Evolutionary conservation across 805 yeast genomes (phyloP), one percentile per base, ranked within the genome.

Genomic region (Nakazawaea molendinolei): DNA sequence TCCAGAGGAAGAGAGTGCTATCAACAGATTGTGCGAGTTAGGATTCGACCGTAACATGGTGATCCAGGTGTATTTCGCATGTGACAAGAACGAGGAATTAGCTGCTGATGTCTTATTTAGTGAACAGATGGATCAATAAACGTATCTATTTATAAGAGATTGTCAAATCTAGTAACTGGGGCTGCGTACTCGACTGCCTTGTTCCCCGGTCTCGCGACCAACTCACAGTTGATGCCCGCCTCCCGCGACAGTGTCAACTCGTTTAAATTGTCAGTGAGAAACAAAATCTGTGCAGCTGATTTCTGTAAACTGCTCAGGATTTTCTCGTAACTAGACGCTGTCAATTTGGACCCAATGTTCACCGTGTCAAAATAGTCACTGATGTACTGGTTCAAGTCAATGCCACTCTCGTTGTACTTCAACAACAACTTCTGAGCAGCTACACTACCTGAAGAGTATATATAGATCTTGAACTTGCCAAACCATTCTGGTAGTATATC

Each of bases 61-160:
- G 30, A 76, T 87, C 42, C 95, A 89, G 65, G 95, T 94, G 21
- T 92, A 86, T 64, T 79, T 92, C 71, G 97, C 97, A 28, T 92
- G 98, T 61, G 98, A 92, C 53, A 90, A 87, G 64, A 86, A 92
- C 61, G 98, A 92, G 65, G 96, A 90, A 65, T 74, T 86, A 51
- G 87, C 98, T 28, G 98, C 97, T 16, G 92, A 92, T 63, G 75
- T 86, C 53, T 68, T 92, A 49, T 84, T 92, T 52, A 72, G 70
- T 52, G 80, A 73, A 42, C 74, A 71, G 40, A 60, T 61, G 34
- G 61, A 55, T 14, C 36, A 39, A 26, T 36, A 19, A 22, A 7
- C 5, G 8, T 21, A 21, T 21, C 4, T 22, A 20, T 22, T 33
- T 44, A 39, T 17, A 42, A 45, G 22, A 61, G 40, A n/a, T 44